Base-by-base conservation (phyloP, 257 asterid species). In the Catharanthus roseus region DNA sequence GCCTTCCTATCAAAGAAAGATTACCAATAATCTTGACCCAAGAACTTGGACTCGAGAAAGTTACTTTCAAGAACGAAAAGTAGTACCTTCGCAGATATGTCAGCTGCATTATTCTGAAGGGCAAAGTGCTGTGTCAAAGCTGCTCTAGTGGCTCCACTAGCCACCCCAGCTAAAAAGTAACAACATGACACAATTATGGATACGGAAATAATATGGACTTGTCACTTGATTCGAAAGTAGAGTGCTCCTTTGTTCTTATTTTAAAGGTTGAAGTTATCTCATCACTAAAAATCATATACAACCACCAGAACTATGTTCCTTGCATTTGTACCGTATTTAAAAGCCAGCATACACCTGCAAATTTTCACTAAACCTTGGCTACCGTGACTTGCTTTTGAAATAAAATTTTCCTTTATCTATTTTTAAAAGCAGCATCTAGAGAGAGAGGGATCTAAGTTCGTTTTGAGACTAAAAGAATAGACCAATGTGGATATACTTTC, bases 121-220 rank as follows among this genome's bases (percentile, higher is more conserved):
- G 99, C 96, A 82, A 95, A 95, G 72, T 95, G 99, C 76, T 91
- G 99, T 0, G 99, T 91, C 82, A 95, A 81, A 80, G 97, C 99
- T 6, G 99, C 99, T 87, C 97, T 87, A 69, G 99, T 95, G 74
- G 99, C 95, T 72, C 96, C 99, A 85, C 99, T 95, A 74, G 99
- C 97, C 78, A 95, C 99, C 38, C 99, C 99, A 85, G 97, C 99
- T 95, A 68, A 53, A 77, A 63, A 62, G 19, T n/a, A 38, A 49
- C 19, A 60, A 60, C 51, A 49, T 38, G 69, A 18, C 10, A 7
- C 23, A 18, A 36, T 67, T 24, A 71, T 47, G 61, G 57, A 42
- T 39, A 21, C 56, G 18, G 29, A 23, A 54, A 72, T 19, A 16
- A n/a, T 28, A 24, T 45, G 28, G 23, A 23, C 1, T 55, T 34